A percentile compares a stretch with the other conserved stretches of the same genome.
These are phyloP conservation scores for Fusarium scirpi DNA, from an alignment of 2,329 filamentous ascomycete species.

Conservation along the genomic window DNA sequence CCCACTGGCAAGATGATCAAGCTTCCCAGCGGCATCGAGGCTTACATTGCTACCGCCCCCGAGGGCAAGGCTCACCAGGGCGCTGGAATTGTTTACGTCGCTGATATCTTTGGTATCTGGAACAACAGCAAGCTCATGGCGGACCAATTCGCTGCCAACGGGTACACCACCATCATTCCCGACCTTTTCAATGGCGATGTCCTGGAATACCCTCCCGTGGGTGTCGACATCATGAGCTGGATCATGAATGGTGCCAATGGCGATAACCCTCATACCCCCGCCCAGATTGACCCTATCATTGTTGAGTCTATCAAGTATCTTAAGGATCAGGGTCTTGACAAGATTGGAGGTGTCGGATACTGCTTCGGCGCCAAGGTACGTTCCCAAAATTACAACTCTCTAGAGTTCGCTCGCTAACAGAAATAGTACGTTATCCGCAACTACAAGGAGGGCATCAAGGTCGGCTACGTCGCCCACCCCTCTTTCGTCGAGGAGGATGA, in stretches of 20 bases:
- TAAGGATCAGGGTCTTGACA: conserved; percentile 62
- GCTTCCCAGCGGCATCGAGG: conserved; percentile 59
- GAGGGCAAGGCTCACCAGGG: conserved; percentile 43
- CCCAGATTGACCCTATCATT: conserved; percentile 52
- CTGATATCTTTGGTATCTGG: conserved; percentile 56
- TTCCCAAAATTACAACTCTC: background rate
- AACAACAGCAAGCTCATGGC: conserved; percentile 58
- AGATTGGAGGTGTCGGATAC: conserved; percentile 70
- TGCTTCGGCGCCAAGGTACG: conserved; percentile 73
- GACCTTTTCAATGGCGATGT: conserved; percentile 57
- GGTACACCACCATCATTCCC: conserved; percentile 55
- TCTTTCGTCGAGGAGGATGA: conserved; percentile 70
- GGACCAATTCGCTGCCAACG: conserved; percentile 54
- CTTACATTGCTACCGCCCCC: conserved; percentile 63
- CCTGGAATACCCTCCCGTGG: conserved; percentile 41
- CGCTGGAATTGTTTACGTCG: conserved; percentile 52
- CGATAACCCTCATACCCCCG: conserved; percentile 58
- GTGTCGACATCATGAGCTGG: conserved; percentile 52
- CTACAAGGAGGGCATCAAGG: conserved; percentile 67
- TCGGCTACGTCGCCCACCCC: conserved; percentile 73
- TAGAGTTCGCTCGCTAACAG: background rate
- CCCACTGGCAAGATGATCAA: conserved; percentile 61
- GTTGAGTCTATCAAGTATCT: conserved; percentile 64
- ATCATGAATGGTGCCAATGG: conserved; percentile 58
- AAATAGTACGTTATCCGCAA: conserved; percentile 75